A percentile compares a stretch with the other conserved stretches of the same genome.
These are phyloP conservation scores for Dioscorea zingiberensis DNA, from an alignment of 106 monocot genomes.

Conservation along the genomic window DNA sequence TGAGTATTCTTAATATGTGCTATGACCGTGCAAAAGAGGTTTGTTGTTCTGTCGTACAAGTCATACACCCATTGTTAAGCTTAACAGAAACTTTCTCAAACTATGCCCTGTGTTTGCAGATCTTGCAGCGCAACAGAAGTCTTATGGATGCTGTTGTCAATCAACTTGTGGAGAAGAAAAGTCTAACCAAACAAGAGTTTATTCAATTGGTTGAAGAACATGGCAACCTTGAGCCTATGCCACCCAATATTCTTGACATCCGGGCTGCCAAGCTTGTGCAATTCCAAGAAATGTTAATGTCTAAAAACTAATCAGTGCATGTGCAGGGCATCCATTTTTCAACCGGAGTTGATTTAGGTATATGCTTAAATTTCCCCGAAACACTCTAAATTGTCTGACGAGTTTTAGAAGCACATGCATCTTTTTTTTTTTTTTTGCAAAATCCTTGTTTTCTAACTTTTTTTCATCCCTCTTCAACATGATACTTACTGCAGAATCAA, in stretches of 20 bases:
- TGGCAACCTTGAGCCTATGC: constrained; percentile 50
- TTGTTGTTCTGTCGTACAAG: neutral
- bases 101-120: constrained; percentile 20
- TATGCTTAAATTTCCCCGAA: no score
- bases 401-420: no score
- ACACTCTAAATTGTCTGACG: no score
- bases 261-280: constrained; percentile 41
- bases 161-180: constrained; percentile 65
- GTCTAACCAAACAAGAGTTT: constrained; percentile 75
- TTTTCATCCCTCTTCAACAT: no score
- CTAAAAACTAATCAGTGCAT: constrained; percentile 21
- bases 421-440: no score
- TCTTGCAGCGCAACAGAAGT: constrained; percentile 45
- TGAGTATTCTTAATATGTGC: constrained; percentile 56
- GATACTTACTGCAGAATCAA: no score
- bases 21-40: constrained; percentile 80
- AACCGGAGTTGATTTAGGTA: no score
- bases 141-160: constrained; percentile 65
- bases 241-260: constrained; percentile 55
- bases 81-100: neutral
- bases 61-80: neutral
- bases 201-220: constrained; percentile 50
- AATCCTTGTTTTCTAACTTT: no score
- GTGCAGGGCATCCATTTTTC: neutral
- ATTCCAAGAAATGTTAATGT: constrained; percentile 66